A percentile compares a stretch with the other conserved stretches of the same genome.
Conservation (phyloP, 2,329 filamentous ascomycete genomes). For the Colletotrichum shisoi region DNA sequence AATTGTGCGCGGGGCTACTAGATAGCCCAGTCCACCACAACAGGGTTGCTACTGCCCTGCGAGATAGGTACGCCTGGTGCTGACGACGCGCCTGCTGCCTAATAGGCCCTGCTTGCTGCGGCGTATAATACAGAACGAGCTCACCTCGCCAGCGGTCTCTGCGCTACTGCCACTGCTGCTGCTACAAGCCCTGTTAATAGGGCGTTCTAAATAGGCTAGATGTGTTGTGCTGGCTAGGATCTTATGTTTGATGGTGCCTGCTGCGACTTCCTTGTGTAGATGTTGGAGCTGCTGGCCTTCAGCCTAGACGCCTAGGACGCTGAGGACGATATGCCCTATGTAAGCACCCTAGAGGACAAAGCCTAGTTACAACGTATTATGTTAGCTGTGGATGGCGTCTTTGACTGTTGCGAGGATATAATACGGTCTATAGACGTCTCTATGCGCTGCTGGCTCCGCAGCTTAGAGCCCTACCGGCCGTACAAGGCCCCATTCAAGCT, state of each 20-base stretch:
- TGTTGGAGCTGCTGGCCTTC: conserved; percentile 3
- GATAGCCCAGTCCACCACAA: background rate
- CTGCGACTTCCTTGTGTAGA: background rate
- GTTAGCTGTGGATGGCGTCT: background rate
- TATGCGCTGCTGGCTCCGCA: conserved; percentile 15
- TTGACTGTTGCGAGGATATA: conserved; percentile 5
- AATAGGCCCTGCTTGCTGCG: conserved; percentile 11
- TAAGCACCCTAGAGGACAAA: conserved; percentile 5
- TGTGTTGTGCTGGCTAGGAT: conserved; percentile 13
- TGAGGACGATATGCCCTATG: conserved; percentile 1
- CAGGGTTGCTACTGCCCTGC: background rate
- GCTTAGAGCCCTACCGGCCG: conserved; percentile 6
- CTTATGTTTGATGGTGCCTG: conserved; percentile 3
- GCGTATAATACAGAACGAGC: conserved; percentile 3
- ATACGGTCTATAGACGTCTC: conserved; percentile 3
- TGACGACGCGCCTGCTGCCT: background rate
- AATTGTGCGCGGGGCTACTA: conserved; percentile 1
- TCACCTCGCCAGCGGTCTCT: background rate
- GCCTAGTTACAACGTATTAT: background rate
- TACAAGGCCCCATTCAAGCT: conserved; percentile 15
- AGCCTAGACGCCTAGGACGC: background rate
- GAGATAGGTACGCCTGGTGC: background rate
- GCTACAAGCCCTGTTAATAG: background rate
- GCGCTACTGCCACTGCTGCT: background rate
- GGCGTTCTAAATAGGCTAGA: conserved; percentile 11